A percentile compares a stretch with the other conserved stretches of the same genome.
These are phyloP conservation scores for Epichloe hybrida DNA, from an alignment of 2,329 filamentous ascomycete genomes.

Conservation along the genomic window DNA sequence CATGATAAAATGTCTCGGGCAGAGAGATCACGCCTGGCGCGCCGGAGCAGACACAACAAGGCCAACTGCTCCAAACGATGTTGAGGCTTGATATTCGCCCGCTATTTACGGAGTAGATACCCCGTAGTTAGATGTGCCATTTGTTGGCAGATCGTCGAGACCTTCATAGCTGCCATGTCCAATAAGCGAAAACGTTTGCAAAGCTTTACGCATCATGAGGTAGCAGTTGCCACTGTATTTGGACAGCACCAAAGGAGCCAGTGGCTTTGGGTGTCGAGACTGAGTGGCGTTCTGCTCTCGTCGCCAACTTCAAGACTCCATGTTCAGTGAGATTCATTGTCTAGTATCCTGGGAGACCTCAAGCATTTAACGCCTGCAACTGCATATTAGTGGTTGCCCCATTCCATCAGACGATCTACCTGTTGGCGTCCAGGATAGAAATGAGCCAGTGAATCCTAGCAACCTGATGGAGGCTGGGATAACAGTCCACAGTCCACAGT, in stretches of 20 bases:
- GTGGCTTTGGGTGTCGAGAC: neutral
- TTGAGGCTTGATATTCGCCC: neutral
- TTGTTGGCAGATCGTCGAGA: neutral
- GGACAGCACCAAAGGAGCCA: neutral
- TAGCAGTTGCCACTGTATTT: neutral
- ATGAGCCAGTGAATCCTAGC: neutral
- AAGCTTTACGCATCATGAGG: neutral
- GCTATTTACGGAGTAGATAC: neutral
- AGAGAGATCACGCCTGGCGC: slow-evolving; percentile 2
- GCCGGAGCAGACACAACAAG: neutral
- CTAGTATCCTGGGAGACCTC: neutral
- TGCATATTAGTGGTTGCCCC: neutral
- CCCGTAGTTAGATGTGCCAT: neutral
- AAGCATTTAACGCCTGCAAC: neutral
- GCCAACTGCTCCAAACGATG: neutral
- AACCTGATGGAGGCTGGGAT: neutral
- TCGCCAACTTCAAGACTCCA: neutral
- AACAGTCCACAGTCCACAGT: neutral
- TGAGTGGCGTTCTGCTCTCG: neutral
- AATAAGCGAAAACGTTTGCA: neutral
- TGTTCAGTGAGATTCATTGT: neutral
- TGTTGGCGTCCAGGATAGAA: neutral
- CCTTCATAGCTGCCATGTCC: neutral
- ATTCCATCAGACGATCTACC: neutral
- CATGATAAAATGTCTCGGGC: slow-evolving; percentile 10